Base-by-base conservation (phyloP, 495 filamentous ascomycete genomes). In the Corynascus novoguineensis region DNA sequence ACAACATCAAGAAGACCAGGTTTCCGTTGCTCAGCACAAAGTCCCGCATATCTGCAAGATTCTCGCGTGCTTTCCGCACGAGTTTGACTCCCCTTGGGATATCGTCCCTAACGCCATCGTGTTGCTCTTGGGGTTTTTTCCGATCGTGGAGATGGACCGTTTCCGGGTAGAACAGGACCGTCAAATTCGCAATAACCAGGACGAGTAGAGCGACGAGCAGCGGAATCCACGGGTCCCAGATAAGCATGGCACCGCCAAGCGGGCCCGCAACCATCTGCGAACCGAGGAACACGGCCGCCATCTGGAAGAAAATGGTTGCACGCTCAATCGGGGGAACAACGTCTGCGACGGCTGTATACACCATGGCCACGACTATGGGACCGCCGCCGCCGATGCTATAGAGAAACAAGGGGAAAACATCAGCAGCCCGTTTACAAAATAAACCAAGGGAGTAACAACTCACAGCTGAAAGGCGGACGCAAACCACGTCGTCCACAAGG, bases 331-430 rank as follows among this genome's bases (percentile, higher is more conserved):
- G 46, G 5, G 61, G 63, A 0, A 67, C 56, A n/a, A 68, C 67
- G 38, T 73, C 68, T 12, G 70, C 60, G 9, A 72, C 9, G 15
- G 63, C 50, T 34, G 70, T 72, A 40, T 65, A 72, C 1, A 71
- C 14, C 67, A 71, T 71, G 47, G 70, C 66, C n/a, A 60, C 44
- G 12, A 64, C 17, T 5, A 69, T 59, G 11, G 53, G 15, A 3
- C 46, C 55, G 17, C 68, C 67, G 22, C 70, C 70, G 4, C 70
- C 68, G 35, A 71, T 61, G 1, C 67, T 70, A 46, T n/a, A n/a
- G n/a, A n/a, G n/a, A n/a, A n/a, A n/a, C n/a, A n/a, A n/a, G n/a
- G n/a, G n/a, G 21, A n/a, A 3, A 11, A 7, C 12, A 28, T 34
- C 46, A 49, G 28, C 28, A 32, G 3, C 17, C 6, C 21, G 1